Percentiles rank a stretch among this genome's conserved stretches.
These are phyloP conservation scores for Trichoderma brevicompactum DNA, from an alignment of 2,329 filamentous ascomycete genomes.

Conservation along the genomic window DNA sequence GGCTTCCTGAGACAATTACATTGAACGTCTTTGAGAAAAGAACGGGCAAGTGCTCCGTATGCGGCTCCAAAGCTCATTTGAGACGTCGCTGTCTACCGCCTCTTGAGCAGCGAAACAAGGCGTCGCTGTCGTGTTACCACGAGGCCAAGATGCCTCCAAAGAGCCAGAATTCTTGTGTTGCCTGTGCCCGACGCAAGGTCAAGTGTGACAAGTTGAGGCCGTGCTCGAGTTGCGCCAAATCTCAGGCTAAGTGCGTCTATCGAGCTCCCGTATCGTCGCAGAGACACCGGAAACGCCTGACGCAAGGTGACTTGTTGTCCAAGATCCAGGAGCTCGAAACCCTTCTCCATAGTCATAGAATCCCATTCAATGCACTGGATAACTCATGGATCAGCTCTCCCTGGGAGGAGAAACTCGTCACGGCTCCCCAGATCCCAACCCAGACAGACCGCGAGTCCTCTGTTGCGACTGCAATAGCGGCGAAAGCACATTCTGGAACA, in stretches of 20 bases:
- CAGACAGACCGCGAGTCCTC: background rate
- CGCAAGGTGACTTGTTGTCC: background rate
- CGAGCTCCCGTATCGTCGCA: constrained; percentile 15
- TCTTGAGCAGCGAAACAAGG: background rate
- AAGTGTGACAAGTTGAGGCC: constrained; percentile 18
- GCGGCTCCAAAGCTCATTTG: no score
- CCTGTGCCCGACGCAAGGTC: constrained; percentile 15
- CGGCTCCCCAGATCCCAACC: background rate
- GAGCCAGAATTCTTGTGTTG: background rate
- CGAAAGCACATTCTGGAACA: background rate
- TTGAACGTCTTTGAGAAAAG: no score
- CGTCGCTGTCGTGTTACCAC: background rate
- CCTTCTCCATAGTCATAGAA: constrained; percentile 16
- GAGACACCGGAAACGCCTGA: constrained; percentile 9
- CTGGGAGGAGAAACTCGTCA: constrained; percentile 17
- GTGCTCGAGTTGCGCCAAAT: constrained; percentile 19
- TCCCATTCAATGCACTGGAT: constrained; percentile 10
- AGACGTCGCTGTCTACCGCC: no score
- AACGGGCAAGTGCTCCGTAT: no score
- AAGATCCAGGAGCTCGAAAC: constrained; percentile 13
- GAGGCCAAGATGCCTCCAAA: background rate
- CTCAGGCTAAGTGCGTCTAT: constrained; percentile 2
- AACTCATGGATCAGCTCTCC: constrained; percentile 9
- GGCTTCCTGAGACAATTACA: no score
- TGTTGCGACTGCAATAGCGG: background rate